Evolutionary conservation across 352 stramenopile genomes (phyloP).

Genomic region (Phytophthora constricta): DNA sequence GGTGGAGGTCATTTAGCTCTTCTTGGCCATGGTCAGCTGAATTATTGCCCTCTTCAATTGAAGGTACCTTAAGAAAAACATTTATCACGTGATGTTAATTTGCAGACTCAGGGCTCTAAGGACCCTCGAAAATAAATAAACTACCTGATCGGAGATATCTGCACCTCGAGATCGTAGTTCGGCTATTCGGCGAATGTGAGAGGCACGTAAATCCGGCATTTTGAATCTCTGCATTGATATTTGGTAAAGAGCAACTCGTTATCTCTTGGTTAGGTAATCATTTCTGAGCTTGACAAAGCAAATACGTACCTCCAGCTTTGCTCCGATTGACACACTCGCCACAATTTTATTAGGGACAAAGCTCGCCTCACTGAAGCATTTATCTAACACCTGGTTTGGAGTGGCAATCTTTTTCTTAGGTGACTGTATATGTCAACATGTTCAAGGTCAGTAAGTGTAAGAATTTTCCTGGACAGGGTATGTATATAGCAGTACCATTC

Average conservation of each 20-base stretch:
- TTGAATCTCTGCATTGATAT: slow-evolving; percentile 50
- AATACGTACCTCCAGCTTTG: slow-evolving; percentile 42
- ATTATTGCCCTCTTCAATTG: slow-evolving; percentile 26
- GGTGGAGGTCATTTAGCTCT: slow-evolving; percentile 20
- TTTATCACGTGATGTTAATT: not conserved
- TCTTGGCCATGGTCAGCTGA: slow-evolving; percentile 1
- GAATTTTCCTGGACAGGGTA: not conserved
- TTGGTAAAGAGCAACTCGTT: not conserved
- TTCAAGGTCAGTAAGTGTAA: not conserved
- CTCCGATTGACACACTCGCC: slow-evolving; percentile 5
- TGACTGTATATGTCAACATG: slow-evolving; percentile 36
- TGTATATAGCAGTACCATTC: slow-evolving; percentile 51
- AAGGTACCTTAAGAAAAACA: slow-evolving; percentile 3
- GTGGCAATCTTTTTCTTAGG: slow-evolving; percentile 43
- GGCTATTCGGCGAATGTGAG: slow-evolving; percentile 73
- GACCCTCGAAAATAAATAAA: not conserved
- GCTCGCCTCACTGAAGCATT: slow-evolving; percentile 31
- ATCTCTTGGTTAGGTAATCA: no score
- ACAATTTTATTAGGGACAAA: slow-evolving; percentile 16
- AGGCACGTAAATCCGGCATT: slow-evolving; percentile 65
- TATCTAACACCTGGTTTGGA: slow-evolving; percentile 12
- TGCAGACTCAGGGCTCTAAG: not conserved
- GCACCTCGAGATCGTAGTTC: slow-evolving; percentile 51
- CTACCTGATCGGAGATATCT: slow-evolving; percentile 41
- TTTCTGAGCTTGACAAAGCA: no score